Evolutionary conservation across 768 basidiomycete species (phyloP).

Genomic region (Amanita molliuscula): DNA sequence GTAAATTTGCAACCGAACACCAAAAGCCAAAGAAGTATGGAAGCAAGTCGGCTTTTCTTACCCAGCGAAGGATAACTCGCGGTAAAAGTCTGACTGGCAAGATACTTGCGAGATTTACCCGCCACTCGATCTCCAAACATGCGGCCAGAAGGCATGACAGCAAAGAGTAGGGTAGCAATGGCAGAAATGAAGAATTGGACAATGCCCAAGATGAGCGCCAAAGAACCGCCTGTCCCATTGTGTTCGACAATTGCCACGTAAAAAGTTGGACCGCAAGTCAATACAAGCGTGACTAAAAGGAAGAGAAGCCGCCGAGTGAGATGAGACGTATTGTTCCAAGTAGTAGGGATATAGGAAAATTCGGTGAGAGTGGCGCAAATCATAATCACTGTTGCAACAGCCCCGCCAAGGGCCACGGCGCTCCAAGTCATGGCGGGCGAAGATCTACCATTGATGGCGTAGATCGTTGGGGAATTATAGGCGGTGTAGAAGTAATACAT

Average conservation of each 20-base stretch:
- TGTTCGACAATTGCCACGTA: constrained; percentile 85
- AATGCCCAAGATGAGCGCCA: constrained; percentile 88
- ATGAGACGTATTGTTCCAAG: constrained; percentile 98
- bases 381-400: constrained; percentile 95
- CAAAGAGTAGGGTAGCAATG: constrained; percentile 76
- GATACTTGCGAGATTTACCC: constrained; percentile 91
- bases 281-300: constrained; percentile 78
- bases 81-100: constrained; percentile 97
- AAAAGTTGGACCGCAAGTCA: constrained; percentile 89
- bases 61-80: constrained; percentile 80
- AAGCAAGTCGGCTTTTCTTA: constrained; percentile 60
- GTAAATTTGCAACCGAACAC: constrained; percentile 95
- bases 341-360: constrained; percentile 96
- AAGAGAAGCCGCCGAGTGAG: constrained; percentile 87
- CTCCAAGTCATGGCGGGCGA: constrained; percentile 85
- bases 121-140: constrained; percentile 99
- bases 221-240: constrained; percentile 49
- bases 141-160: constrained; percentile 88
- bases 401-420: constrained; percentile 88
- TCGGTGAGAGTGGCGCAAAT: constrained; percentile 88
- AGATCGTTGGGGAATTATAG: constrained; percentile 85
- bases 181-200: constrained; percentile 95
- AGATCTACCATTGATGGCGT: constrained; percentile 46
- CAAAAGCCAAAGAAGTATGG: constrained; percentile 77
- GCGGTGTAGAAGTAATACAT: constrained; percentile 96